These are phyloP conservation scores for Ceratocystis harringtonii DNA, from an alignment of 2,329 filamentous ascomycete species.

Conservation along the genomic window DNA sequence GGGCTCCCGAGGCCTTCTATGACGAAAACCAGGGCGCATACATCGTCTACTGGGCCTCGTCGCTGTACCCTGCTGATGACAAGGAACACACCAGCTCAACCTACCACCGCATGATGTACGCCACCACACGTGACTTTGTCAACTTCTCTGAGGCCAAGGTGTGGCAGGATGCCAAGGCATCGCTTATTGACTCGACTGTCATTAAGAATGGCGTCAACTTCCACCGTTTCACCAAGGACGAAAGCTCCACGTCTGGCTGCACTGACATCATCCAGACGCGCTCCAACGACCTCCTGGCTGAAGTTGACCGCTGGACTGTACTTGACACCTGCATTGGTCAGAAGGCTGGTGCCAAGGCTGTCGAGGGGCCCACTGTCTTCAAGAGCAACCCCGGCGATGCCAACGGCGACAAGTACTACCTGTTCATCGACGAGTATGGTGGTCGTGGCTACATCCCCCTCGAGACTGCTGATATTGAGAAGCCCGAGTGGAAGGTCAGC, in stretches of 20 bases:
- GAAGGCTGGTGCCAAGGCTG: constrained; percentile 32
- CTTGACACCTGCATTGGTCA: constrained; percentile 35
- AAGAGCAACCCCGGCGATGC: constrained; percentile 34
- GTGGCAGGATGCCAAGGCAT: constrained; percentile 37
- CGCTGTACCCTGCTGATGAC: constrained; percentile 31
- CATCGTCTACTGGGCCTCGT: constrained; percentile 32
- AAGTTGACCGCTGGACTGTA: constrained; percentile 30
- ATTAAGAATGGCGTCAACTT: constrained; percentile 29
- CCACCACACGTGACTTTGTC: constrained; percentile 35
- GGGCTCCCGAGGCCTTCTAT: constrained; percentile 39
- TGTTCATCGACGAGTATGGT: constrained; percentile 40
- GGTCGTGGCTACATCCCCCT: constrained; percentile 39
- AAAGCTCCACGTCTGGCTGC: constrained; percentile 36
- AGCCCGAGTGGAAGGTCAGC: constrained; percentile 34
- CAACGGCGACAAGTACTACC: constrained; percentile 38
- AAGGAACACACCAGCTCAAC: constrained; percentile 28
- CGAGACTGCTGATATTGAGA: constrained; percentile 34
- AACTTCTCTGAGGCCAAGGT: constrained; percentile 33
- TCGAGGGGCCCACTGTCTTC: constrained; percentile 39
- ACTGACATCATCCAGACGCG: constrained; percentile 40
- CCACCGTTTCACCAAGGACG: constrained; percentile 42
- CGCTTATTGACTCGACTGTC: constrained; percentile 39
- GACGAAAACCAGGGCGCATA: constrained; percentile 30
- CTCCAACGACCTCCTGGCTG: constrained; percentile 29
- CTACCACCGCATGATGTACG: constrained; percentile 40